Percentiles rank a stretch among this genome's conserved stretches.
phyloP scores from a whole-genome alignment of 139 green algal genomes.

The Micractinium sp. region DNA sequence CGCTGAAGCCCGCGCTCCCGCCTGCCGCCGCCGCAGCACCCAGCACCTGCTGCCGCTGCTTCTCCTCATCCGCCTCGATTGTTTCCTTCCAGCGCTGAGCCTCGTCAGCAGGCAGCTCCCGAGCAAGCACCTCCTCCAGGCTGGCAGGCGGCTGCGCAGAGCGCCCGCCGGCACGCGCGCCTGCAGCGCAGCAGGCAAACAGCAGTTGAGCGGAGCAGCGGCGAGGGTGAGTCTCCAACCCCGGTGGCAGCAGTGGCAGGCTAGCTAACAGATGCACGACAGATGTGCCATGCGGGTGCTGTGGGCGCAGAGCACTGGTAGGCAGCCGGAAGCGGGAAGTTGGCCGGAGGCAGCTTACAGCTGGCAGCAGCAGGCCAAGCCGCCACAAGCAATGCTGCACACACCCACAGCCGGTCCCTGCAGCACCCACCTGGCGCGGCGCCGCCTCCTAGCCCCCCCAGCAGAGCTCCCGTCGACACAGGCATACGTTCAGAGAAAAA shows the following conservation, averaged over 20 bases:
- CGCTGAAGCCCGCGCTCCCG: neutral
- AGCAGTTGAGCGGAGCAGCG: neutral
- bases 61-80: conserved; percentile 1
- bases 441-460: conserved; percentile 2
- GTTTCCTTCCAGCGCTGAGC: conserved; percentile 11
- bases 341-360: too few relatives aligned
- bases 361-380: neutral
- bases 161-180: neutral
- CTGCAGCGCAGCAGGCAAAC: too few relatives aligned
- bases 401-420: too few relatives aligned
- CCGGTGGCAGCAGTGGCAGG: too few relatives aligned
- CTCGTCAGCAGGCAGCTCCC: conserved; percentile 17
- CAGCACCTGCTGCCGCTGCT: neutral
- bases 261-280: too few relatives aligned
- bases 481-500: too few relatives aligned
- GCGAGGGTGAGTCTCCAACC: neutral
- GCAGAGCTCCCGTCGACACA: neutral
- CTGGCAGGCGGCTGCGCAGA: neutral
- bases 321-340: too few relatives aligned
- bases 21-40: neutral
- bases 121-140: conserved; percentile 7
- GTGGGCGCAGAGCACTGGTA: neutral
- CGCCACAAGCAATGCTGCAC: neutral
- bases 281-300: too few relatives aligned
- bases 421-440: neutral